Conservation (phyloP, 2,329 filamentous ascomycete species). For the Xylaria hypoxylon region DNA sequence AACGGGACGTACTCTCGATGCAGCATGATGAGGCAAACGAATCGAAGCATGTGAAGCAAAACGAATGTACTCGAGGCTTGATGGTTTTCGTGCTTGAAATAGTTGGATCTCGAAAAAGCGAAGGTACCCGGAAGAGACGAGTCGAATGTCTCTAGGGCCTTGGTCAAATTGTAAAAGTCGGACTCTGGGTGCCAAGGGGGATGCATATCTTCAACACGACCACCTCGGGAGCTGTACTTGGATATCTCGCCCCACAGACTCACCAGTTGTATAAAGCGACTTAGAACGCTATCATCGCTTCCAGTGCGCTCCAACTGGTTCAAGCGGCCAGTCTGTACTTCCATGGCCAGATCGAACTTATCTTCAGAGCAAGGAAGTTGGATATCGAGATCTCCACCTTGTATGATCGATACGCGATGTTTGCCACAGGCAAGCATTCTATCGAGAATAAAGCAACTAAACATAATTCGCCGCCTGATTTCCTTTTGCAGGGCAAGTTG, state of each 20-base stretch:
- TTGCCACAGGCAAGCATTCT: conserved; percentile 75
- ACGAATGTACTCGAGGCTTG: conserved; percentile 73
- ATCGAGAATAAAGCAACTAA: conserved; percentile 79
- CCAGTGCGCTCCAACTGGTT: conserved; percentile 43
- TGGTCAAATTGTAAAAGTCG: conserved; percentile 65
- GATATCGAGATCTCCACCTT: conserved; percentile 69
- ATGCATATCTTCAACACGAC: conserved; percentile 61
- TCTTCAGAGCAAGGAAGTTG: conserved; percentile 76
- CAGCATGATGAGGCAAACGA: conserved; percentile 74
- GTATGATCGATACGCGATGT: conserved; percentile 69
- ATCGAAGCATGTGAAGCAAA: conserved; percentile 73
- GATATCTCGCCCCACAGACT: conserved; percentile 70
- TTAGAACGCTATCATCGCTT: conserved; percentile 61
- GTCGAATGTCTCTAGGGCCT: conserved; percentile 65
- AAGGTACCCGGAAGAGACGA: conserved; percentile 66
- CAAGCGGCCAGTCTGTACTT: conserved; percentile 66
- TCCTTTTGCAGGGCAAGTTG: conserved; percentile 68
- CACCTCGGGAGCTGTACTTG: conserved; percentile 64
- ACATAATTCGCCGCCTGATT: conserved; percentile 76
- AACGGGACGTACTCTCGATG: conserved; percentile 77
- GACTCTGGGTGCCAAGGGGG: conserved; percentile 71
- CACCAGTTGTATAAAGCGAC: conserved; percentile 68
- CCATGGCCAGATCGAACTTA: conserved; percentile 71
- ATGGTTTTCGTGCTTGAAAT: conserved; percentile 73
- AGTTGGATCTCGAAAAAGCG: conserved; percentile 69